phyloP scores from a whole-genome alignment of 495 filamentous ascomycete genomes.

The Daldinia decipiens region DNA sequence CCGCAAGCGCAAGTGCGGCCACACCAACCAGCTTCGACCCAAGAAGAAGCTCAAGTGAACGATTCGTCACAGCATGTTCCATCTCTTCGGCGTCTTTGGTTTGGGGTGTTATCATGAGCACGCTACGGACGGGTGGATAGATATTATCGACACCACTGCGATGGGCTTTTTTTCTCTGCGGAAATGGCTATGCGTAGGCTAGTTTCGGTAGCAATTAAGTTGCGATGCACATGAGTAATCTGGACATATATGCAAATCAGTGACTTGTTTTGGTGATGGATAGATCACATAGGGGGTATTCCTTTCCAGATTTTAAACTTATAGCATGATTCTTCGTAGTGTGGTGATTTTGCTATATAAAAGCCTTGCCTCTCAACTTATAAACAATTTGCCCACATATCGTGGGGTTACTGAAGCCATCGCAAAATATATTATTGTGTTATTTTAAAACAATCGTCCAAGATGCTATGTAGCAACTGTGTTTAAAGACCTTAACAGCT shows the following conservation, averaged over 20 bases:
- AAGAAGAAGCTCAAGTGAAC: constrained; percentile 99
- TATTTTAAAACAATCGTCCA: no score
- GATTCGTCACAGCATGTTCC: constrained; percentile 47
- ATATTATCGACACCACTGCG: constrained; percentile 30
- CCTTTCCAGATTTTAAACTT: not conserved
- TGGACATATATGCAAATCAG: not conserved
- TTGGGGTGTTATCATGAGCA: constrained; percentile 46
- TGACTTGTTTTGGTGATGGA: not conserved
- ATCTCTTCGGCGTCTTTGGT: constrained; percentile 54
- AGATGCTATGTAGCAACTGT: not conserved
- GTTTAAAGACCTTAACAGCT: not conserved
- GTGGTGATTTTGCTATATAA: not conserved
- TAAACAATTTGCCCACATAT: not conserved
- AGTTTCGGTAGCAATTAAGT: constrained; percentile 43
- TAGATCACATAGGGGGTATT: not conserved
- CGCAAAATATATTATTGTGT: not conserved
- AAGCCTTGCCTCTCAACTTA: not conserved
- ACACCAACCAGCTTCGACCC: constrained; percentile 99
- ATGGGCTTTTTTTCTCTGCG: constrained; percentile 25
- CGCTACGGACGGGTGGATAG: constrained; percentile 40
- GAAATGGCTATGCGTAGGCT: constrained; percentile 35
- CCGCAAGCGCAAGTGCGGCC: constrained; percentile 99
- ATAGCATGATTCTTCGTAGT: not conserved
- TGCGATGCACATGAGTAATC: constrained; percentile 40
- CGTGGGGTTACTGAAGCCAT: not conserved